Conservation (phyloP, 805 yeast genomes). For the Schwanniomyces vanrijiae region DNA sequence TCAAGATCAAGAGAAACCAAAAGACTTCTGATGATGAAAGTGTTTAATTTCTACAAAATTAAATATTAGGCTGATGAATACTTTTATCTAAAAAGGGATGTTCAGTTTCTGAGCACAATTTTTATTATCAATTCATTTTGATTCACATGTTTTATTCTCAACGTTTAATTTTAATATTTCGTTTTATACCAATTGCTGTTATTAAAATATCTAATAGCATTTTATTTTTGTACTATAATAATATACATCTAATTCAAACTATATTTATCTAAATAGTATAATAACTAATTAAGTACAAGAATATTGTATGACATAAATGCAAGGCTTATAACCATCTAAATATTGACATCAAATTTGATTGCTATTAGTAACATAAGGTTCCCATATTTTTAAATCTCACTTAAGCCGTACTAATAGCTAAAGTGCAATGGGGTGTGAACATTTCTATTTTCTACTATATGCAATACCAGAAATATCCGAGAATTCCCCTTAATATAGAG, state of each 20-base stretch:
- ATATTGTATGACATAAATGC: not conserved
- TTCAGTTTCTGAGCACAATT: not conserved
- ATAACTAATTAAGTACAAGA: not conserved
- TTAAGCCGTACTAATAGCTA: not conserved
- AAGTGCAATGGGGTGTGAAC: too few species aligned
- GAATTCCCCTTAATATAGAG: not conserved
- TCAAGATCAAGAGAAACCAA: constrained; percentile 63
- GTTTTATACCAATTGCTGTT: not conserved
- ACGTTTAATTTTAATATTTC: not conserved
- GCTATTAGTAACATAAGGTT: too few species aligned
- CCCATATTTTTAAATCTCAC: too few species aligned
- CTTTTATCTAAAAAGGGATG: not conserved
- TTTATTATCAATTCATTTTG: not conserved
- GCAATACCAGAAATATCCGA: not conserved
- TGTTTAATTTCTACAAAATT: constrained; percentile 22
- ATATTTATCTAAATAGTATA: not conserved
- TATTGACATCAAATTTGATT: too few species aligned
- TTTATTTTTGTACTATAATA: not conserved
- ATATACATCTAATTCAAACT: not conserved
- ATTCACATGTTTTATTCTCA: not conserved
- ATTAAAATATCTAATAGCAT: not conserved
- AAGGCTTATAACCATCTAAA: too few species aligned
- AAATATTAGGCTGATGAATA: too few species aligned
- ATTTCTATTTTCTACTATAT: not conserved
- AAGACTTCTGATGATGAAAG: constrained; percentile 45